Conservation (phyloP, 495 filamentous ascomycete genomes). For the Penicillium taxi region DNA sequence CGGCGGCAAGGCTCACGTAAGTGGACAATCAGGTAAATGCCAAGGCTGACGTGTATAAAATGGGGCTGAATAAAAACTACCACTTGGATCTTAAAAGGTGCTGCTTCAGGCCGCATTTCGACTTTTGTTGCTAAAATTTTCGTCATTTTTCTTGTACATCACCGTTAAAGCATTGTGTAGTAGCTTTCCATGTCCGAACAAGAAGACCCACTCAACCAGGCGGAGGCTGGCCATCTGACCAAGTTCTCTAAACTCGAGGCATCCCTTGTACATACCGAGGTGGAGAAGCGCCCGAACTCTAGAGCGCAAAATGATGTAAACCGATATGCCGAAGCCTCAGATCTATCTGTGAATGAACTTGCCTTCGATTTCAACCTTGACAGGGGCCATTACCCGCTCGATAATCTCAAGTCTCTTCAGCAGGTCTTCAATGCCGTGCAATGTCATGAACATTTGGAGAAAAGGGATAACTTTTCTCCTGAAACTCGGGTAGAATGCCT, state of each 20-base stretch:
- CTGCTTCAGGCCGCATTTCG: no score
- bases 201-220: slow-evolving; percentile 4
- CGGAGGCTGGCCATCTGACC: slow-evolving; percentile 6
- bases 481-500: slow-evolving; percentile 5
- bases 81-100: no score
- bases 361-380: slow-evolving; percentile 7
- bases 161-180: no score
- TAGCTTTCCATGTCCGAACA: no score
- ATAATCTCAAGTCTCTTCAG: slow-evolving; percentile 8
- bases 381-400: slow-evolving; percentile 2
- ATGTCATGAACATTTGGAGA: slow-evolving; percentile 5
- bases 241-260: slow-evolving; percentile 8
- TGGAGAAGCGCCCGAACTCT: slow-evolving; percentile 8
- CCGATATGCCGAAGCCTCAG: slow-evolving; percentile 4
- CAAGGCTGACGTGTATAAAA: no score
- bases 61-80: no score
- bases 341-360: slow-evolving; percentile 7
- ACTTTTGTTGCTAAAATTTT: no score
- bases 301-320: slow-evolving; percentile 7
- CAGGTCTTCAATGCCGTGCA: slow-evolving; percentile 11
- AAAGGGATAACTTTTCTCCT: slow-evolving; percentile 3
- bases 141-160: no score
- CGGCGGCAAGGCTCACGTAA: no score
- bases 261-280: slow-evolving; percentile 4
- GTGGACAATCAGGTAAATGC: no score